Conservation (phyloP, 495 filamentous ascomycete genomes). For the Elaphomyces granulatus region DNA sequence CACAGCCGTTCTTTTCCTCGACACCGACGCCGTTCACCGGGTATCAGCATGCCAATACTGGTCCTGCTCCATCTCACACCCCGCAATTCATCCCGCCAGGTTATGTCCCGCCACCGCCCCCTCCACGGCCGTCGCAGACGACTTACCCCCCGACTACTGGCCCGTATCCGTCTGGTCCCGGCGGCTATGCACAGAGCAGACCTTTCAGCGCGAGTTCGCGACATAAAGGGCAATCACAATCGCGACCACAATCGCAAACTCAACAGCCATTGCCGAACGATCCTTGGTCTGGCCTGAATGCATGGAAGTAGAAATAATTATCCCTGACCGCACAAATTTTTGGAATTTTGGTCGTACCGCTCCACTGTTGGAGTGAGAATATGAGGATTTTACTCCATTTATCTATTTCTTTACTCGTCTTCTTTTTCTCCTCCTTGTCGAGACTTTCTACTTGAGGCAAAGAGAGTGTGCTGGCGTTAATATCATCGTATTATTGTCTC, state of each 20-base stretch:
- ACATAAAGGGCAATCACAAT: constrained; percentile 28
- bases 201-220: constrained; percentile 24
- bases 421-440: no score
- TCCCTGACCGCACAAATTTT: no score
- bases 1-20: constrained; percentile 29
- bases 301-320: constrained; percentile 71
- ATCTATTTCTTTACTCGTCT: no score
- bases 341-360: no score
- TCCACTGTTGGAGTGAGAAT: no score
- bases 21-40: constrained; percentile 23
- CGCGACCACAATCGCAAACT: no score
- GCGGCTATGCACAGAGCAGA: constrained; percentile 40
- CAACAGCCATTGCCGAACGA: constrained; percentile 34
- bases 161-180: constrained; percentile 42
- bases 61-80: constrained; percentile 15
- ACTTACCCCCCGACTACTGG: constrained; percentile 45
- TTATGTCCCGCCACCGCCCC: constrained; percentile 84
- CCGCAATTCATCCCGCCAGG: constrained; percentile 51
- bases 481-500: no score
- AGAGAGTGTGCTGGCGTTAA: no score
- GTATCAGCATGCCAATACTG: constrained; percentile 17
- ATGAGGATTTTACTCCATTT: no score
- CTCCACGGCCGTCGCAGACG: constrained; percentile 65
- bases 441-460: no score
- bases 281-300: constrained; percentile 77